Conservation (phyloP, 768 basidiomycete genomes). For the Phylloporus arenicola region DNA sequence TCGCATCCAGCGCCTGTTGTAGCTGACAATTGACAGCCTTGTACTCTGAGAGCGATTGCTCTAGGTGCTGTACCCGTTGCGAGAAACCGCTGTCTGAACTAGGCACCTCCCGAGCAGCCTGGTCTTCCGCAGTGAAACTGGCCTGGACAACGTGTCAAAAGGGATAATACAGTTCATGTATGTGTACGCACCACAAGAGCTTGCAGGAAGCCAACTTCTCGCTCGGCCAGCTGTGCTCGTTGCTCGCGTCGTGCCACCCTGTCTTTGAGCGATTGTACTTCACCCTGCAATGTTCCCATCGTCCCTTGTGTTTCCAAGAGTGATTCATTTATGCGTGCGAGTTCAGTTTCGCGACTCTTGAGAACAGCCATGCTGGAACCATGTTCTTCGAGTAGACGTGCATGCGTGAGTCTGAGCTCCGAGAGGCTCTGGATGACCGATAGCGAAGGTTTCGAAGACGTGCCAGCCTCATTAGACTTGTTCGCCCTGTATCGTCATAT, state of each 20-base stretch:
- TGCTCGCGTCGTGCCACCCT: slow-evolving; percentile 35
- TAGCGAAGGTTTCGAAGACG: slow-evolving; percentile 44
- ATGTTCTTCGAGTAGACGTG: slow-evolving; percentile 60
- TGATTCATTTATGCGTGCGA: slow-evolving; percentile 36
- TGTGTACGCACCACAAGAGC: slow-evolving; percentile 55
- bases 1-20: slow-evolving; percentile 42
- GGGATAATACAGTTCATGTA: background rate
- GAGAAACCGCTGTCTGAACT: slow-evolving; percentile 29
- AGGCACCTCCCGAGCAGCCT: slow-evolving; percentile 29
- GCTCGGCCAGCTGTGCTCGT: slow-evolving; percentile 41
- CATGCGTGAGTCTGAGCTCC: slow-evolving; percentile 55
- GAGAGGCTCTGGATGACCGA: slow-evolving; percentile 56
- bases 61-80: slow-evolving; percentile 49
- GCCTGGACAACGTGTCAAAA: slow-evolving; percentile 35
- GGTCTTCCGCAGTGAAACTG: slow-evolving; percentile 59
- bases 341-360: slow-evolving; percentile 48
- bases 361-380: slow-evolving; percentile 53
- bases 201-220: slow-evolving; percentile 62
- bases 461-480: slow-evolving; percentile 29
- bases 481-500: slow-evolving; percentile 32
- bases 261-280: slow-evolving; percentile 37
- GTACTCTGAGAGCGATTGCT: slow-evolving; percentile 50
- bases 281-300: slow-evolving; percentile 31
- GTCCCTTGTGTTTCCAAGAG: slow-evolving; percentile 34
- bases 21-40: slow-evolving; percentile 46